Percentiles rank a stretch among this genome's conserved stretches.
These are phyloP conservation scores for Hypomyces perniciosus DNA, from an alignment of 2,329 filamentous ascomycete genomes.

Conservation along the genomic window DNA sequence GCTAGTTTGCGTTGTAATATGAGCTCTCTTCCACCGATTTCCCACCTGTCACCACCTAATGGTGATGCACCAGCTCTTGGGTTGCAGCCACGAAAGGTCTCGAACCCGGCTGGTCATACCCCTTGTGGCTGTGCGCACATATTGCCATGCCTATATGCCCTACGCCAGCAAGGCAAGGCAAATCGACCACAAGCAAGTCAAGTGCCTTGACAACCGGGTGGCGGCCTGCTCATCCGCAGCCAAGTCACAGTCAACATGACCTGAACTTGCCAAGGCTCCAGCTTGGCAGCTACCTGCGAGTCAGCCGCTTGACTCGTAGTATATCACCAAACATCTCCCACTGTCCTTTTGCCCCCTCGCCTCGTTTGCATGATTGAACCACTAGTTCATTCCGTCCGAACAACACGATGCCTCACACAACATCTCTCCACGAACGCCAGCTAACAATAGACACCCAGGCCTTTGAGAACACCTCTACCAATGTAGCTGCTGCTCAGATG, in stretches of 20 bases:
- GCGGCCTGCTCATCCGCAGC: no score
- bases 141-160: constrained; percentile 1
- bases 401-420: constrained; percentile 3
- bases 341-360: not conserved
- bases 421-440: constrained; percentile 4
- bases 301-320: no score
- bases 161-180: not conserved
- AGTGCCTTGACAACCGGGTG: no score
- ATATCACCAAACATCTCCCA: no score
- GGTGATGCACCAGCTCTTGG: not conserved
- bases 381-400: not conserved
- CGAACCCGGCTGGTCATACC: not conserved
- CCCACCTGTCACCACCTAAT: not conserved
- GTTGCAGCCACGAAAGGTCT: not conserved
- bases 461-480: constrained; percentile 98
- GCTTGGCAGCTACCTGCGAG: no score
- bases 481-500: constrained; percentile 97
- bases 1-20: not conserved
- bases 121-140: constrained; percentile 1
- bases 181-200: not conserved
- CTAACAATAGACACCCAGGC: constrained; percentile 53
- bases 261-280: no score
- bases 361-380: not conserved
- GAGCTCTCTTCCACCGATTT: not conserved
- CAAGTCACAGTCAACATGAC: no score